Conservation (phyloP, 768 basidiomycete species). For the Pleurotus sapidus region DNA sequence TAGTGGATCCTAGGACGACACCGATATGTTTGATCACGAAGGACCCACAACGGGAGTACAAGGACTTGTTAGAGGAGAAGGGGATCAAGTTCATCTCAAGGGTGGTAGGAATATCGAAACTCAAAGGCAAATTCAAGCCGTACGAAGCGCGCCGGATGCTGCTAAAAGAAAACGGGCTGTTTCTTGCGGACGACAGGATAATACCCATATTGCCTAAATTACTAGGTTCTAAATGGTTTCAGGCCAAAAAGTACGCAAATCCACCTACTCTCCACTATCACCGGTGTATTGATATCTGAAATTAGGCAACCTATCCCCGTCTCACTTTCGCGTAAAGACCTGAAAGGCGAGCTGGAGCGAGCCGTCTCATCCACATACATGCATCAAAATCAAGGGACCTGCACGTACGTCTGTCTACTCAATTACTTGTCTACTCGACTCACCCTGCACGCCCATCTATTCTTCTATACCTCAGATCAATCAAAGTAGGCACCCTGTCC, state of each 20-base stretch:
- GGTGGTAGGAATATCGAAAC: slow-evolving; percentile 87
- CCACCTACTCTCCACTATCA: neutral
- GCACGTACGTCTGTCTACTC: slow-evolving; percentile 59
- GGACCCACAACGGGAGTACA: slow-evolving; percentile 95
- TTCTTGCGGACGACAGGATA: slow-evolving; percentile 90
- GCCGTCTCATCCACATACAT: slow-evolving; percentile 95
- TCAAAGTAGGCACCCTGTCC: slow-evolving; percentile 77
- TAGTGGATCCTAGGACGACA: slow-evolving; percentile 79
- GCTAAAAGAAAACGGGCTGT: slow-evolving; percentile 86
- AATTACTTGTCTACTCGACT: neutral
- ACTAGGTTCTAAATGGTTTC: slow-evolving; percentile 88
- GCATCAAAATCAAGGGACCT: slow-evolving; percentile 92
- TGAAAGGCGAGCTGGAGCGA: slow-evolving; percentile 89
- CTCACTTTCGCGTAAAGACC: slow-evolving; percentile 80
- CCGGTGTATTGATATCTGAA: slow-evolving; percentile 8
- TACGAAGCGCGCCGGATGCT: slow-evolving; percentile 82
- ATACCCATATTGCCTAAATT: slow-evolving; percentile 84
- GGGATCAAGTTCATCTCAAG: slow-evolving; percentile 88
- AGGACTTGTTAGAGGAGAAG: slow-evolving; percentile 78
- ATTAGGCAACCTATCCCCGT: slow-evolving; percentile 93
- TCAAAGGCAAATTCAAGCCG: slow-evolving; percentile 90
- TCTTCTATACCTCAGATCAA: slow-evolving; percentile 47
- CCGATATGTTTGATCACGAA: slow-evolving; percentile 91
- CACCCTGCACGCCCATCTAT: neutral
- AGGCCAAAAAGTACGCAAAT: slow-evolving; percentile 84